Percentiles rank a stretch among this genome's conserved stretches.
Evolutionary conservation across 2,329 filamentous ascomycete genomes (phyloP).

Genomic region (Setomelanomma holmii): DNA sequence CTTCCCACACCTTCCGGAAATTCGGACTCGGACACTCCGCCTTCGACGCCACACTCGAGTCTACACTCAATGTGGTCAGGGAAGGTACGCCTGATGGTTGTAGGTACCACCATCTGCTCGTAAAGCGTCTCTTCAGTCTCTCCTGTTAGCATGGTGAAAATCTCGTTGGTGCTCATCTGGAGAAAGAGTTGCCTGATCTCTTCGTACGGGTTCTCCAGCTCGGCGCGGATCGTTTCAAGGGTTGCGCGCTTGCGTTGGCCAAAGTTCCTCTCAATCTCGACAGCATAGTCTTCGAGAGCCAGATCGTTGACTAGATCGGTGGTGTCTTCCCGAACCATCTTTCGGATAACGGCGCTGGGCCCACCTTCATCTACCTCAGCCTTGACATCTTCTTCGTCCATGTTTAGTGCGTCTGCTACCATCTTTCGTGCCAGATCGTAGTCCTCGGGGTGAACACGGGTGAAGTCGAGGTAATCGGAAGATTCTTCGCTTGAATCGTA

Average conservation of each 20-base stretch:
- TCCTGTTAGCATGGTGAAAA: conserved; percentile 96
- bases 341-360: conserved; percentile 86
- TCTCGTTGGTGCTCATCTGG: conserved; percentile 73
- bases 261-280: conserved; percentile 91
- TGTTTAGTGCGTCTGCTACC: conserved; percentile 92
- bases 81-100: conserved; percentile 86
- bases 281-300: conserved; percentile 94
- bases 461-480: conserved; percentile 94
- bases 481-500: conserved; percentile 83
- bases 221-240: conserved; percentile 92
- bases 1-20: conserved; percentile 72
- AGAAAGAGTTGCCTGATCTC: conserved; percentile 85
- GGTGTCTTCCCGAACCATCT: conserved; percentile 92
- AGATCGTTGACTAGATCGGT: conserved; percentile 96
- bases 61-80: conserved; percentile 93
- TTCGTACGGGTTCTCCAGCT: conserved; percentile 91
- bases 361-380: conserved; percentile 91
- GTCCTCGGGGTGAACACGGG: conserved; percentile 96
- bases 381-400: conserved; percentile 98
- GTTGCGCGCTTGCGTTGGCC: conserved; percentile 95
- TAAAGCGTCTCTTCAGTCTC: conserved; percentile 84
- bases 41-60: conserved; percentile 93
- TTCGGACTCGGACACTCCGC: conserved; percentile 81
- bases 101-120: conserved; percentile 91
- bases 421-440: conserved; percentile 98